phyloP scores from a whole-genome alignment of 352 stramenopile species.

The Phytophthora foliorum region DNA sequence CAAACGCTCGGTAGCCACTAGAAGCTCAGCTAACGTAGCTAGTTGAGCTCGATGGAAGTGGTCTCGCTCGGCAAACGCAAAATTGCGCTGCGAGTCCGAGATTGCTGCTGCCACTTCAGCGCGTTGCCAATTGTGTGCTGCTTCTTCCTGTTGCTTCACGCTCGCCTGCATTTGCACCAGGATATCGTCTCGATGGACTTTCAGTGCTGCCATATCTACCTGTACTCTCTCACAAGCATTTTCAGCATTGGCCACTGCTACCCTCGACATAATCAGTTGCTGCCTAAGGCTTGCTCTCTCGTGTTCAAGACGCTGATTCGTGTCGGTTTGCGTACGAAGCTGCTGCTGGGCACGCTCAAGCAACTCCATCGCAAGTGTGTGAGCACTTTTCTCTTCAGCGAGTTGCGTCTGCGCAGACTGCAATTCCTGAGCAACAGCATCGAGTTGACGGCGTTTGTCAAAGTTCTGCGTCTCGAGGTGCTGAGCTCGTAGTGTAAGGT shows the following conservation, averaged over 20 bases:
- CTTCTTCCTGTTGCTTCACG: slow-evolving; percentile 53
- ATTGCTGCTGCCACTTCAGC: slow-evolving; percentile 68
- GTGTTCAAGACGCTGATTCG: slow-evolving; percentile 18
- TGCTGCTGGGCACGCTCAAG: slow-evolving; percentile 25
- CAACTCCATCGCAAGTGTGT: slow-evolving; percentile 16
- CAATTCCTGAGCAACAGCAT: slow-evolving; percentile 35
- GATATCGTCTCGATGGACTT: slow-evolving; percentile 62
- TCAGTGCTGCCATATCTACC: slow-evolving; percentile 40
- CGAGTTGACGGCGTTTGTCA: slow-evolving; percentile 35
- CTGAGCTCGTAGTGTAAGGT: slow-evolving; percentile 36
- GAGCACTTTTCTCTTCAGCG: slow-evolving; percentile 59
- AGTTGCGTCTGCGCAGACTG: slow-evolving; percentile 46
- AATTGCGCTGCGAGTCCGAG: slow-evolving; percentile 76
- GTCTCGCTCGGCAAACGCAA: slow-evolving; percentile 67
- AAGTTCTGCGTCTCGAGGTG: slow-evolving; percentile 44
- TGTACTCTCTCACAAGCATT: slow-evolving; percentile 34
- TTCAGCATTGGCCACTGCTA: slow-evolving; percentile 47
- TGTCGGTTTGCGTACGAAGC: slow-evolving; percentile 5
- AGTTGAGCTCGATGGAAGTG: slow-evolving; percentile 54
- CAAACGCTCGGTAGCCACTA: slow-evolving; percentile 57
- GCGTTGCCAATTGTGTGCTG: slow-evolving; percentile 59
- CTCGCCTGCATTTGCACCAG: slow-evolving; percentile 56
- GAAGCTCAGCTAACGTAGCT: slow-evolving; percentile 53
- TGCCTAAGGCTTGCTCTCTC: slow-evolving; percentile 23
- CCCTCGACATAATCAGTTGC: slow-evolving; percentile 33